These are phyloP conservation scores for Gnetum montanum DNA, from an alignment of 75 land plant genomes.

Conservation along the genomic window DNA sequence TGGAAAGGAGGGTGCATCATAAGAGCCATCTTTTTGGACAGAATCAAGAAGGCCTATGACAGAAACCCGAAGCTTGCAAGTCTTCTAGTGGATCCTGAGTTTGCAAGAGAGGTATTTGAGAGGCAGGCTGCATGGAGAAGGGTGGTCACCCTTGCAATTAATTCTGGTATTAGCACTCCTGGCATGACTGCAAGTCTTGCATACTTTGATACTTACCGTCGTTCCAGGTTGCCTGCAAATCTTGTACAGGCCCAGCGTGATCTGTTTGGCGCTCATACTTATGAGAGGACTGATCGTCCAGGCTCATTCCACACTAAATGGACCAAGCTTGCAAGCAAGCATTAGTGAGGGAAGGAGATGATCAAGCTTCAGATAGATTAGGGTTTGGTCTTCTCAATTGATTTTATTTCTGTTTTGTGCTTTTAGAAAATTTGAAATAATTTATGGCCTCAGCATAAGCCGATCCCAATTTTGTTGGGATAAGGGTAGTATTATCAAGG, in stretches of 20 bases:
- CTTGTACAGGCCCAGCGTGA: constrained; percentile 51
- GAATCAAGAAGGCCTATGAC: constrained; percentile 45
- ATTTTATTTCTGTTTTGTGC: no score
- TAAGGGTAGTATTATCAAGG: no score
- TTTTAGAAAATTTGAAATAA: no score
- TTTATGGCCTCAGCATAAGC: no score
- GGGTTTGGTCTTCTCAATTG: no score
- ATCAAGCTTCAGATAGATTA: no score
- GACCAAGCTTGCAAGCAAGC: constrained; percentile 28
- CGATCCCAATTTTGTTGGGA: no score
- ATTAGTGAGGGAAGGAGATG: no score
- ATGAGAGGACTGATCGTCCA: constrained; percentile 28
- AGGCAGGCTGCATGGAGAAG: constrained; percentile 46
- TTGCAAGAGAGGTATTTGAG: constrained; percentile 50
- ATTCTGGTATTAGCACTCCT: constrained; percentile 33
- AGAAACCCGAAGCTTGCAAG: no score
- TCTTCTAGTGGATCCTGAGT: constrained; percentile 35
- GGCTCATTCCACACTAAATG: constrained; percentile 46
- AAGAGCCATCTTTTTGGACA: constrained; percentile 20
- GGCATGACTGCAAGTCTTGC: constrained; percentile 48
- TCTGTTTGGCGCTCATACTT: constrained; percentile 38
- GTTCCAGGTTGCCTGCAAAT: constrained; percentile 36
- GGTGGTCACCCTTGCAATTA: constrained; percentile 30
- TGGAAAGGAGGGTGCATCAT: constrained; percentile 58
- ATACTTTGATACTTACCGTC: constrained; percentile 41